Evolutionary conservation across 2,329 filamentous ascomycete species (phyloP).

Genomic region (Fusarium longipes): DNA sequence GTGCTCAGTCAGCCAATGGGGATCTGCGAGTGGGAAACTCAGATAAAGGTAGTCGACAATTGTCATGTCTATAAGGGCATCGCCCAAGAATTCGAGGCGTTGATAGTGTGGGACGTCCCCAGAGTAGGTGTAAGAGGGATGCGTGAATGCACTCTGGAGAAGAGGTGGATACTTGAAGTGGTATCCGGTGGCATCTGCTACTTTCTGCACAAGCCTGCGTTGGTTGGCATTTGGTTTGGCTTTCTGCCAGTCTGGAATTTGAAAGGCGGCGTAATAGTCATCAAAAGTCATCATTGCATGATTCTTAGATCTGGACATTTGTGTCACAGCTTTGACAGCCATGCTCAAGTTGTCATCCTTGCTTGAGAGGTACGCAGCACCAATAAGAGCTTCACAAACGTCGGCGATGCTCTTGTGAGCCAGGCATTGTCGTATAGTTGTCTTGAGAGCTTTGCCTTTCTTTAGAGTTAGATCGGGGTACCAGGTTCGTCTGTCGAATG

Average conservation of each 20-base stretch:
- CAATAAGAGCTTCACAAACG: constrained; percentile 93
- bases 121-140: constrained; percentile 81
- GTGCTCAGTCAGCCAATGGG: constrained; percentile 97
- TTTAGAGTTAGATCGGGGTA: constrained; percentile 84
- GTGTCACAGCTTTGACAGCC: constrained; percentile 72
- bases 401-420: constrained; percentile 93
- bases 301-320: constrained; percentile 74
- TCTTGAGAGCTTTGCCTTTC: constrained; percentile 72
- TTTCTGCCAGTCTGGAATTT: constrained; percentile 76
- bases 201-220: constrained; percentile 71
- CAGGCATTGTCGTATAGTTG: constrained; percentile 69
- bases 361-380: constrained; percentile 75
- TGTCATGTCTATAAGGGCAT: constrained; percentile 86
- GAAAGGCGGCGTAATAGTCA: constrained; percentile 79
- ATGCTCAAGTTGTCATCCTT: constrained; percentile 62
- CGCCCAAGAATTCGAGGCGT: constrained; percentile 90
- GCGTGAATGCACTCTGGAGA: constrained; percentile 85
- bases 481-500: constrained; percentile 86
- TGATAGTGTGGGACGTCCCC: constrained; percentile 88
- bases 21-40: constrained; percentile 80
- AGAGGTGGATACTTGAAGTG: constrained; percentile 80
- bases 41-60: constrained; percentile 86
- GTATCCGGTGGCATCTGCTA: constrained; percentile 69
- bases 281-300: constrained; percentile 76
- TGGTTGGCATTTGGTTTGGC: constrained; percentile 73